Base-by-base conservation (phyloP, 306 rosid species). In the Glycyrrhiza uralensis region DNA sequence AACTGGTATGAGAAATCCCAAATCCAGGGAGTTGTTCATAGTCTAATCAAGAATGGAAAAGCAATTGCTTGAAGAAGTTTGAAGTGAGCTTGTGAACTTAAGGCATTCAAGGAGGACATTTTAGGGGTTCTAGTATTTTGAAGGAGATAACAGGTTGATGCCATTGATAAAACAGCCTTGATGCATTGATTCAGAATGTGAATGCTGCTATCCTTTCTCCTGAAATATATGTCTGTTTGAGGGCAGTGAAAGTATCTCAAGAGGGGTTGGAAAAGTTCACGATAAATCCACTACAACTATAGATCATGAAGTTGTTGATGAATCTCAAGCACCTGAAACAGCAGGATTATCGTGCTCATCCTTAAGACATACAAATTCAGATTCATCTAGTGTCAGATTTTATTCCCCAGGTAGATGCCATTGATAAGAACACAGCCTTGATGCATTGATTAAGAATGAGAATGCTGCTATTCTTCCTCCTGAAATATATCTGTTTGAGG, bases 341-440 rank as follows among this genome's bases (percentile, higher is more conserved):
- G 51, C 59, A 20, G 82, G 83, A 49, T 30, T 70, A 45, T 72
- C 83, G 33, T 33, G 57, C 69, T 28, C 71, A 76, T 80, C 90
- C 60, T 59, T 69, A 15, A 65, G 80, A 39, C 71, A 72, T 82
- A 77, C 76, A 57, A 74, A 76, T 79, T 57, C 78, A 69, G 91
- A 86, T 66, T 79, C 84, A 28, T 85, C 85, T 14, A 63, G 74
- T 61, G 72, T 74, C 63, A 78, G 75, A 75, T 72, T 54, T 69
- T 77, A 63, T n/a, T n/a, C n/a, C n/a, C n/a, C 8, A n/a, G n/a
- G n/a, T n/a, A n/a, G n/a, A n/a, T n/a, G n/a, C n/a, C n/a, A n/a
- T n/a, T n/a, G n/a, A n/a, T n/a, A n/a, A n/a, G n/a, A n/a, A n/a
- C n/a, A n/a, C n/a, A n/a, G n/a, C n/a, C n/a, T n/a, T n/a, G n/a